Base-by-base conservation (phyloP, 2,329 filamentous ascomycete species). In the Neocatenulostroma microsporum region DNA sequence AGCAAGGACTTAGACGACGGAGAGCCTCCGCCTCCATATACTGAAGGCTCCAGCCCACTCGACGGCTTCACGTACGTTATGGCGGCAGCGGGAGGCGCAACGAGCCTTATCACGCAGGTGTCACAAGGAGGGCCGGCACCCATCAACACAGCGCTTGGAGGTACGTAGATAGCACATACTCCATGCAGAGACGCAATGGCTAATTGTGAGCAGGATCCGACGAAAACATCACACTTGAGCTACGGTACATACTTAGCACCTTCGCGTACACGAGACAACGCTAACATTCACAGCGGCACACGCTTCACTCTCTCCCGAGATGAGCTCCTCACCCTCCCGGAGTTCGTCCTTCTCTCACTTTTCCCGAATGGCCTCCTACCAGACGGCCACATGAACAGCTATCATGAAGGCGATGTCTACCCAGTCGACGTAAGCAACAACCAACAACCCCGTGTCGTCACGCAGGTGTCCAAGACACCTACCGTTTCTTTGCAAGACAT, bases 41-140 rank as follows among this genome's bases (percentile, higher is more conserved):
- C 84, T 50, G 89, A 96, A 76, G 88, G 89, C 54, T 82, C 80
- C 44, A 95, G 86, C 69, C 91, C 91, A 45, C 78, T 98, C 61
- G 76, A 83, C 43, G 85, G 86, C 40, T 98, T 98, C 59, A 81
- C 83, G 54, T 98, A 93, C 76, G 78, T 94, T 62, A 98, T 98
- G 91, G 88, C 91, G 67, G 84, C 87, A 62, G 88, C 89, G 67
- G 89, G 89, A 73, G 89, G 88, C 69, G 84, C 88, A 54, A 82
- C 88, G 70, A 96, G 91, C 76, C 94, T 98, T 61, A 94, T 98
- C 68, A 98, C 91, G 66, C 91, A 98, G 70, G 91, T 98, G 54
- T 88, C 94, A 61, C 91, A 98, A 66, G 83, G 83, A 49, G 88
- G 83, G 34, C 73, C 75, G 15, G 84, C 87, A 54, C 84, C 88